Conservation (phyloP, 805 yeast species). For the Ogataea degrootiae region DNA sequence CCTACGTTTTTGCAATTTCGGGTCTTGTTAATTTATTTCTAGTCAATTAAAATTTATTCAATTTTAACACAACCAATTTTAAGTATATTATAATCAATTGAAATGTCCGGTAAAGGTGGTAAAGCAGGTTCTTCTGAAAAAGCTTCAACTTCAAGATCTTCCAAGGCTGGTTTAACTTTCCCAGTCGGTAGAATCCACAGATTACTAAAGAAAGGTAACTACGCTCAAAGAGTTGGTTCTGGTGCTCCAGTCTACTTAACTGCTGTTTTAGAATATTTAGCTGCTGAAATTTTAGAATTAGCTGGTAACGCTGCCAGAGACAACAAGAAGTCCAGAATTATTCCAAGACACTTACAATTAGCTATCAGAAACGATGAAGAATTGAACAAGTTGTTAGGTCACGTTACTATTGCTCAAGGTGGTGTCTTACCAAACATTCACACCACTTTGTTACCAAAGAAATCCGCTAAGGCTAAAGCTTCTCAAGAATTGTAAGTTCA, state of each 20-base stretch:
- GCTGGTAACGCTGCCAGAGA: constrained; percentile 99
- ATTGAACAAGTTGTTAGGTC: constrained; percentile 85
- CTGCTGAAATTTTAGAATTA: constrained; percentile 96
- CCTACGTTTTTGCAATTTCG: no score
- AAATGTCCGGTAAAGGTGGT: constrained; percentile 73
- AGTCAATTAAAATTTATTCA: no score
- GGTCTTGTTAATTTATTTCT: no score
- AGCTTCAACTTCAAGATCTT: constrained; percentile 96
- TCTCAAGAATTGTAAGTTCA: constrained; percentile 51
- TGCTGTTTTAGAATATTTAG: constrained; percentile 93
- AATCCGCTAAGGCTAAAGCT: constrained; percentile 49
- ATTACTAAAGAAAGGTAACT: constrained; percentile 92
- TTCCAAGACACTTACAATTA: constrained; percentile 97
- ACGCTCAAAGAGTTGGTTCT: constrained; percentile 98
- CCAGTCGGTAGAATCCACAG: constrained; percentile 99
- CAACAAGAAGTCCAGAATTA: constrained; percentile 96
- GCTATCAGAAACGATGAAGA: constrained; percentile 99
- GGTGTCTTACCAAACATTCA: constrained; percentile 98
- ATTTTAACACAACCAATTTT: not conserved
- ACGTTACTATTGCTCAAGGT: constrained; percentile 98
- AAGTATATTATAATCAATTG: constrained; percentile 5
- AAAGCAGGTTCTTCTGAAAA: constrained; percentile 94
- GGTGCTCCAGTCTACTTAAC: constrained; percentile 99
- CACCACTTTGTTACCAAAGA: constrained; percentile 75
- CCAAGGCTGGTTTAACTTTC: constrained; percentile 98